Conservation (phyloP, 371 early-diverging fungal genomes). For the Actinomortierella wolfii region DNA sequence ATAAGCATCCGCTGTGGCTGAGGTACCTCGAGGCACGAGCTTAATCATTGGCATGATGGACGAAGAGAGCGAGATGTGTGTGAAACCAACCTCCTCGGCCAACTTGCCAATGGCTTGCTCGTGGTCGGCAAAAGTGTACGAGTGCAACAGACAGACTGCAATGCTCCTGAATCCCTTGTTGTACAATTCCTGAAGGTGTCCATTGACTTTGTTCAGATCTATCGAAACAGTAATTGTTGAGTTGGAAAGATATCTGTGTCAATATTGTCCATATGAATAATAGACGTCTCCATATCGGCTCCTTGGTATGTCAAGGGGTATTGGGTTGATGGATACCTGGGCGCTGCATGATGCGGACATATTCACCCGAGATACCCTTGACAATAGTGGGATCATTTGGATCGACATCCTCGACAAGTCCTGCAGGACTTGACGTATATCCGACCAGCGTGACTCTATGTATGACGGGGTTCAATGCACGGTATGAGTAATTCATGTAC, state of each 20-base stretch:
- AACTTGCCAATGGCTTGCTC: slow-evolving; percentile 75
- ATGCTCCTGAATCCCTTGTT: slow-evolving; percentile 82
- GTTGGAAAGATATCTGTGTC: neutral
- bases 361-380: slow-evolving; percentile 89
- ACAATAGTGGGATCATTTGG: slow-evolving; percentile 45
- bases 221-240: neutral
- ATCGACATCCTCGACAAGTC: slow-evolving; percentile 49
- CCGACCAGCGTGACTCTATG: slow-evolving; percentile 76
- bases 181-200: slow-evolving; percentile 64
- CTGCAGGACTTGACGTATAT: slow-evolving; percentile 67
- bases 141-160: slow-evolving; percentile 92
- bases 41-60: slow-evolving; percentile 92
- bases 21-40: slow-evolving; percentile 91
- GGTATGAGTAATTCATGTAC: no score
- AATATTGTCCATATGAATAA: neutral
- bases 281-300: neutral
- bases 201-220: slow-evolving; percentile 58
- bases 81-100: slow-evolving; percentile 80
- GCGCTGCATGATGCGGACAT: slow-evolving; percentile 66
- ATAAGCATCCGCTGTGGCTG: slow-evolving; percentile 92
- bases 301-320: neutral
- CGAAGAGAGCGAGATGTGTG: slow-evolving; percentile 84
- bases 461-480: no score
- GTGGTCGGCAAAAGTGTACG: slow-evolving; percentile 89
- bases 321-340: slow-evolving; percentile 59